Conservation (phyloP, 2,329 filamentous ascomycete species). For the Aspergillus puulaauensis region DNA sequence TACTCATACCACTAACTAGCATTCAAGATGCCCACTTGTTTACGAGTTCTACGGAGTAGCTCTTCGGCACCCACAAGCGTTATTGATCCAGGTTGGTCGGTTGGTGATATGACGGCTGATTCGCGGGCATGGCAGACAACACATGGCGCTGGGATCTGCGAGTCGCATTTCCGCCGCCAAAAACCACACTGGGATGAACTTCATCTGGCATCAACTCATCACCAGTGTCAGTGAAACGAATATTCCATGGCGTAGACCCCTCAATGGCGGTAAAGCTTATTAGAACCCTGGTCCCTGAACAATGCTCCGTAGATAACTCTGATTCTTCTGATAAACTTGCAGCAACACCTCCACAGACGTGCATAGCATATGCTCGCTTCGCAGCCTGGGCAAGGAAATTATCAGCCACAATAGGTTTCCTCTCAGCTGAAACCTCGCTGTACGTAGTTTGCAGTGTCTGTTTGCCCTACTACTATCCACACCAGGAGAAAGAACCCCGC, state of each 20-base stretch:
- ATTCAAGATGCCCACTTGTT: not conserved
- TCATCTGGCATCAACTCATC: too few relatives aligned
- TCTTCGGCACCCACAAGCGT: not conserved
- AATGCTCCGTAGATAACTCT: not conserved
- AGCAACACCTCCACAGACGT: conserved; percentile 1
- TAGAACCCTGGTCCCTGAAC: conserved; percentile 1
- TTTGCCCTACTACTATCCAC: not conserved
- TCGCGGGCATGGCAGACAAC: not conserved
- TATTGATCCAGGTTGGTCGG: not conserved
- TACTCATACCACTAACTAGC: not conserved
- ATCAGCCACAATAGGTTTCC: not conserved
- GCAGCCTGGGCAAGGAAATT: not conserved
- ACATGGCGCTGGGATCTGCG: not conserved
- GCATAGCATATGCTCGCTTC: not conserved
- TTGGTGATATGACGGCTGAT: not conserved
- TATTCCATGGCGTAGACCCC: not conserved
- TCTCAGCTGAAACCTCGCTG: not conserved
- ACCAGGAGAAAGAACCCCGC: conserved; percentile 5
- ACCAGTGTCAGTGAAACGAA: not conserved
- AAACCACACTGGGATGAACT: too few relatives aligned
- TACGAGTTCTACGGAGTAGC: not conserved
- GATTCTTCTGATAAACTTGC: not conserved
- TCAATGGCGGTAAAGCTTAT: conserved; percentile 13
- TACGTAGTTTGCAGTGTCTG: not conserved
- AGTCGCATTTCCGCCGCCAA: not conserved